Evolutionary conservation across 768 basidiomycete genomes (phyloP).

Genomic region (Megacollybia marginata): DNA sequence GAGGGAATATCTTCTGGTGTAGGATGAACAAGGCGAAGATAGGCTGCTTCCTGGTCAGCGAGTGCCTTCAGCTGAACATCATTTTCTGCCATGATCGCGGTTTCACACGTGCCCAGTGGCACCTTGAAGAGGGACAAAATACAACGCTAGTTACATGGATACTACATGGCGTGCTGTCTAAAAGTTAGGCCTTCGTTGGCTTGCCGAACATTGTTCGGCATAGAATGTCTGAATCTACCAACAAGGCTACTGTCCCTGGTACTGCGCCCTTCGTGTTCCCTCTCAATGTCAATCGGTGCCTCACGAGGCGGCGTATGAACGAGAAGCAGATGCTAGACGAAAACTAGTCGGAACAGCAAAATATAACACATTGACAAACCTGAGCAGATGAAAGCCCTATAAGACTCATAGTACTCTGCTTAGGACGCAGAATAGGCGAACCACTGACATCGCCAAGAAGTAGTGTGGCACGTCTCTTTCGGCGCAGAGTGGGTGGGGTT

Average conservation of each 20-base stretch:
- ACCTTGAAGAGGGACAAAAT: too few relatives aligned
- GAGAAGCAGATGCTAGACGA: slow-evolving; percentile 47
- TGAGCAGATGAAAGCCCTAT: slow-evolving; percentile 73
- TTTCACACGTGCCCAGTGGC: too few relatives aligned
- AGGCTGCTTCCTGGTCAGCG: slow-evolving; percentile 61
- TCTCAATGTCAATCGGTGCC: slow-evolving; percentile 16
- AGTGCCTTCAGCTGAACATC: slow-evolving; percentile 9
- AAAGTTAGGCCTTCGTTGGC: too few relatives aligned
- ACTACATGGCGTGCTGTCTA: too few relatives aligned
- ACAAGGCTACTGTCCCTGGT: slow-evolving; percentile 6
- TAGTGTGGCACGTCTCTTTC: slow-evolving; percentile 35
- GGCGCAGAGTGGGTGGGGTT: slow-evolving; percentile 20
- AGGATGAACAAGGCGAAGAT: slow-evolving; percentile 61
- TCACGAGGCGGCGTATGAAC: slow-evolving; percentile 61
- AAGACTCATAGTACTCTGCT: slow-evolving; percentile 38
- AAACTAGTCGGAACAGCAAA: background rate
- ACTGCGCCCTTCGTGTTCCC: slow-evolving; percentile 1
- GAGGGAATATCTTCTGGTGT: slow-evolving; percentile 74
- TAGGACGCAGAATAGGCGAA: slow-evolving; percentile 39
- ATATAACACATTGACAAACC: slow-evolving; percentile 27
- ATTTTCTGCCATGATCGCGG: too few relatives aligned
- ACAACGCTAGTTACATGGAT: too few relatives aligned
- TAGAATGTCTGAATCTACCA: background rate
- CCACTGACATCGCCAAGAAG: slow-evolving; percentile 40
- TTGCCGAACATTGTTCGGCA: too few relatives aligned